Evolutionary conservation across 192 early-diverging fungal species (phyloP), one percentile per base, ranked within the genome.

Genomic region (Kappamyces sp.): DNA sequence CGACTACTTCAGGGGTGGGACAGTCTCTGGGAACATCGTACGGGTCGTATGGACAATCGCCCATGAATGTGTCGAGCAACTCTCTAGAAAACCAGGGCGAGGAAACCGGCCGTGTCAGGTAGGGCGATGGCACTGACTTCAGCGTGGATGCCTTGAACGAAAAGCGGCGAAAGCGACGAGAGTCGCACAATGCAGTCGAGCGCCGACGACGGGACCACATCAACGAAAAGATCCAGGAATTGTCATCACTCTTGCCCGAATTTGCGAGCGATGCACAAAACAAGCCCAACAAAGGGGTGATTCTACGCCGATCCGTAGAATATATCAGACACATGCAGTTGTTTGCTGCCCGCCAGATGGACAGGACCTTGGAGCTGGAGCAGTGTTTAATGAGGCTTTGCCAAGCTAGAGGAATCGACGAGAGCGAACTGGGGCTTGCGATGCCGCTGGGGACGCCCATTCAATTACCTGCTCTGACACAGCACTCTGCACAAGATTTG

Each of bases 171-270:
- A 83, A 90, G 36, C 88, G 95, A 60, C 77, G 95, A 29, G 95
- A 96, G 72, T 91, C 91, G 47, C 95, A 98, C 74, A 98, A 98
- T 67, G 95, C 95, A 29, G 95, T 98, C 32, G 95, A 98, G 71
- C 77, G 95, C 48, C 85, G 95, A 46, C 75, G 95, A 36, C 81
- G 94, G 39, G 95, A 98, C 67, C 93, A 94, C 70, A 98, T 98
- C 77, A 98, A 98, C 67, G 95, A 96, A 70, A 91, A 91, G 66
- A 98, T 98, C 61, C 90, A 81, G 35, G 95, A 98, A 66, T 77
- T 98, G 42, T 81, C 79, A 31, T 79, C 72, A 11, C 68, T 98
- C 46, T 73, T 98, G 36, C 95, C 95, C 36, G 90, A 93, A 38
- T 66, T 78, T 47, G 64, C 67, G 3, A 50, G 69, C 54, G 88